Evolutionary conservation across 1,284 basidiomycete species (phyloP).

Genomic region (Ceratobasidium papillatum): DNA sequence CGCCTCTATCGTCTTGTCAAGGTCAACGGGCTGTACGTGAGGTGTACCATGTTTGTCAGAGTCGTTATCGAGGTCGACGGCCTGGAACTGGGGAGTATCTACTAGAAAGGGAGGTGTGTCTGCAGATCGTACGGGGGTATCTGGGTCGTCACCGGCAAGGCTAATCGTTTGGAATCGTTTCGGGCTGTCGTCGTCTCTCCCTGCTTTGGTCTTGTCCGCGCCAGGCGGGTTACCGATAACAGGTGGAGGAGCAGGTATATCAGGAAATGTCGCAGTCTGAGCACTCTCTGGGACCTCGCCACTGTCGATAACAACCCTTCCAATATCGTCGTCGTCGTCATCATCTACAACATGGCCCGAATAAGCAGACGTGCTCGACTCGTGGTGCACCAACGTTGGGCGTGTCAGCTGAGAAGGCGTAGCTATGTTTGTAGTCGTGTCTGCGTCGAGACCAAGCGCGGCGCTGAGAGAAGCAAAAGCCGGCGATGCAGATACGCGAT

Average conservation of each 20-base stretch:
- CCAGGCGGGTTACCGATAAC: constrained; percentile 24
- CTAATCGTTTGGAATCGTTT: constrained; percentile 27
- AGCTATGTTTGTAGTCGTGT: not conserved
- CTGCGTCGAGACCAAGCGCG: constrained; percentile 19
- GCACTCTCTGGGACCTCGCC: constrained; percentile 22
- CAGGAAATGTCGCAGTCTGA: constrained; percentile 36
- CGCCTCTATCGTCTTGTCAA: constrained; percentile 28
- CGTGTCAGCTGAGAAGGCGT: not conserved
- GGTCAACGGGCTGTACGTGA: constrained; percentile 24
- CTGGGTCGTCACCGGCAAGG: constrained; percentile 9
- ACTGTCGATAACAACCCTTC: not conserved
- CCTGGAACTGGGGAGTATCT: constrained; percentile 37
- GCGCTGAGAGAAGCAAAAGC: constrained; percentile 35
- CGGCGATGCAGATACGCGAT: constrained; percentile 18
- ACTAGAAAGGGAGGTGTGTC: not conserved
- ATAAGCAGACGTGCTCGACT: constrained; percentile 17
- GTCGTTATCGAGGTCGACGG: constrained; percentile 7
- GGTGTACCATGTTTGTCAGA: constrained; percentile 9
- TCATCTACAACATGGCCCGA: constrained; percentile 10
- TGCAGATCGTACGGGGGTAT: not conserved
- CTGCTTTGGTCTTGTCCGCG: constrained; percentile 6
- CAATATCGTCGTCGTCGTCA: constrained; percentile 19
- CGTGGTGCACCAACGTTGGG: not conserved
- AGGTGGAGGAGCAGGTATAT: constrained; percentile 14
- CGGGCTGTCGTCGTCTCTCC: not conserved